Base-by-base conservation (phyloP, 139 green algal genomes). In the Haematococcus sp. region DNA sequence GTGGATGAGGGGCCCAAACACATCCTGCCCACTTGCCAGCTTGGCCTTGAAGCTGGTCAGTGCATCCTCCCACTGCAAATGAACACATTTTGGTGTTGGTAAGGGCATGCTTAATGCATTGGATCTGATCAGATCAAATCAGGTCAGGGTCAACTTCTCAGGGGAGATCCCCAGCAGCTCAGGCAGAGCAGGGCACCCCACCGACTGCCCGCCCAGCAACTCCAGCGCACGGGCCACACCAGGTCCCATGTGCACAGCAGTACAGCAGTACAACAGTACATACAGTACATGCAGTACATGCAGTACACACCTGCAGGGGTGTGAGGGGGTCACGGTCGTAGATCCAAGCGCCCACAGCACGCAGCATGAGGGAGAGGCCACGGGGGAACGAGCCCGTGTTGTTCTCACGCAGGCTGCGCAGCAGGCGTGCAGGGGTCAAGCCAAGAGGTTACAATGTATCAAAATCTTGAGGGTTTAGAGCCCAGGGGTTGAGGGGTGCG, bases 301-400 rank as follows among this genome's bases (percentile, higher is more conserved):
- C n/a, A n/a, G n/a, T n/a, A n/a, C n/a, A 2, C 46, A 85, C 84
- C 76, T 93, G 85, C 64, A 99, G 88, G 34, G 91, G 88, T 77
- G 90, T 75, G 79, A 97, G 92, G 35, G 95, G 95, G 87, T 98
- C 93, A 7, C 84, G 78, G 76, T 96, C 93, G 73, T 99, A 99
- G 78, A 98, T 93, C 95, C 95, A 99, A 32, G 91, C 84, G 56
- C 83, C 83, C 83, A 98, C 89, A 43, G 92, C 89, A 40, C 92
- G 87, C 71, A 99, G 88, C 95, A 99, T 99, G 56, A 99, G 89
- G 30, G 84, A 91, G 15, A 99, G 88, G 2, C 95, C 95, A 43
- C 95, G 88, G 4, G 95, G 95, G 89, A 98, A 98, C 71, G 82
- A 74, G 63, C 95, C 95, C 2, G 95, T 99, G 89, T 99, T 99